Conservation (phyloP, 306 rosid genomes). For the Rosa lucieae region DNA sequence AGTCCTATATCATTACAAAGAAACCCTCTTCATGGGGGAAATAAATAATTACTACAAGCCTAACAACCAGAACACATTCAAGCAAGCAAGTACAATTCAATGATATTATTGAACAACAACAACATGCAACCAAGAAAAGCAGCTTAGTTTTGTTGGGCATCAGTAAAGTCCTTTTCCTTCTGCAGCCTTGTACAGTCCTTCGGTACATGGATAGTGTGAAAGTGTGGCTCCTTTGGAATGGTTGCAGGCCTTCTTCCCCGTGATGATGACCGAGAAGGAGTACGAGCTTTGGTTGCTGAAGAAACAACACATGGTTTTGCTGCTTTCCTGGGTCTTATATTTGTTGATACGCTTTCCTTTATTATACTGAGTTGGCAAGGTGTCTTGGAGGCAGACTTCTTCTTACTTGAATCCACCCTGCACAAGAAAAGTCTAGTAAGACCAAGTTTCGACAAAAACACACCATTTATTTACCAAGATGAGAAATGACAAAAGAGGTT, state of each 20-base stretch:
- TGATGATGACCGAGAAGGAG: conserved; percentile 33
- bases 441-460: conserved; percentile 6
- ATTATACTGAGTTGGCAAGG: conserved; percentile 39
- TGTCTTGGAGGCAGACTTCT: conserved; percentile 36
- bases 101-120: conserved; percentile 47
- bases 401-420: conserved; percentile 53
- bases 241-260: conserved; percentile 50
- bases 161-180: conserved; percentile 25
- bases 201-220: conserved; percentile 63
- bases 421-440: conserved; percentile 8
- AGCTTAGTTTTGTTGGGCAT: conserved; percentile 10
- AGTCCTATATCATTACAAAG: background rate
- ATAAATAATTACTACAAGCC: background rate
- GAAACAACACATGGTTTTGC: conserved; percentile 38
- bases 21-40: background rate
- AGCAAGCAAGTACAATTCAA: conserved; percentile 37
- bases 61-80: background rate
- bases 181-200: conserved; percentile 48
- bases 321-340: conserved; percentile 34
- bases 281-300: conserved; percentile 22
- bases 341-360: conserved; percentile 42
- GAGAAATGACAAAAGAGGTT: background rate
- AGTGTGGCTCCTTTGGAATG: conserved; percentile 65
- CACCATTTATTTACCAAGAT: background rate
- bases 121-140: background rate